Conservation (phyloP, 148 eudicot species). For the Cornus florida region DNA sequence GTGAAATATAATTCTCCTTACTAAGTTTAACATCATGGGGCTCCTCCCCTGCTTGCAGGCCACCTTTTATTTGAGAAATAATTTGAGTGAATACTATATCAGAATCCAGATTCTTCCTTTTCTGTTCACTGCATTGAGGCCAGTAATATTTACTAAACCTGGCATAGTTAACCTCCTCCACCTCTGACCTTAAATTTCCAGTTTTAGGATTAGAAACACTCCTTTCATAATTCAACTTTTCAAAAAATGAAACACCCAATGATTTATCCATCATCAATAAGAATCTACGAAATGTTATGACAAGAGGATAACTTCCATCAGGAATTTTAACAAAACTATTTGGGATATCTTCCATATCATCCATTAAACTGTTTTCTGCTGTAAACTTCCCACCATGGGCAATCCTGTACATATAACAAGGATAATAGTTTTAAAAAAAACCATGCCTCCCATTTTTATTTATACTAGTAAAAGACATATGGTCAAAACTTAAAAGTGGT, state of each 20-base stretch:
- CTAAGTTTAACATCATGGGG: conserved; percentile 9
- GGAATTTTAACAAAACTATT: conserved; percentile 50
- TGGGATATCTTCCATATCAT: conserved; percentile 43
- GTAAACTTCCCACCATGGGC: conserved; percentile 33
- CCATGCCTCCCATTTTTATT: too few relatives aligned
- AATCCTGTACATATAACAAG: conserved; percentile 36
- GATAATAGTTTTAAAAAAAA: not conserved
- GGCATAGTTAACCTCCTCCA: conserved; percentile 40
- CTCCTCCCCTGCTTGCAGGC: conserved; percentile 4
- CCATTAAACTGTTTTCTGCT: conserved; percentile 7
- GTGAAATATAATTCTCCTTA: conserved; percentile 23
- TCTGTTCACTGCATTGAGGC: conserved; percentile 43
- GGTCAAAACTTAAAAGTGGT: too few relatives aligned
- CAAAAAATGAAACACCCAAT: conserved; percentile 45
- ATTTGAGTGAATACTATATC: conserved; percentile 49
- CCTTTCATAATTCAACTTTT: conserved; percentile 30
- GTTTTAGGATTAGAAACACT: conserved; percentile 12
- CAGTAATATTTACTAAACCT: conserved; percentile 25
- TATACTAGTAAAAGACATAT: too few relatives aligned
- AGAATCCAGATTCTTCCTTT: conserved; percentile 42
- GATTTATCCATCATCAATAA: conserved; percentile 61
- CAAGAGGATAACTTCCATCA: conserved; percentile 43
- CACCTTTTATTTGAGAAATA: conserved; percentile 48
- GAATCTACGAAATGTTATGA: conserved; percentile 54
- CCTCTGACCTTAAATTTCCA: conserved; percentile 22